phyloP scores from a whole-genome alignment of 225 moss, liverwort and hornwort genomes.

The Rhytidiadelphus loreus region DNA sequence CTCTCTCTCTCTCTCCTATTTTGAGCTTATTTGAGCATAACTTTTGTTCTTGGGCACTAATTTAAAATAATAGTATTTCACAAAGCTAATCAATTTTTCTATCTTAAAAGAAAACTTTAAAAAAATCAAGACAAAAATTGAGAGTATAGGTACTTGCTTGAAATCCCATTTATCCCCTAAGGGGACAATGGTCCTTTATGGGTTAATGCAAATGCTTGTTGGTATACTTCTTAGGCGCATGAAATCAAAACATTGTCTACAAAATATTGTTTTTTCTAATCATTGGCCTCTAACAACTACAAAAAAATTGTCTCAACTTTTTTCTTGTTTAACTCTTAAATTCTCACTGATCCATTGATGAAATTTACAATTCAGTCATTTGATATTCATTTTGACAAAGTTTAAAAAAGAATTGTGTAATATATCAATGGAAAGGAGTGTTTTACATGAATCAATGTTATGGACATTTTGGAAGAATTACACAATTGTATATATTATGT shows the following conservation, averaged over 20 bases:
- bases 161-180: no score
- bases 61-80: no score
- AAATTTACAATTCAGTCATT: background rate
- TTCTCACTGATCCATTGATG: background rate
- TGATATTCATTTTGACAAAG: background rate
- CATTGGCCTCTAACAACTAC: background rate
- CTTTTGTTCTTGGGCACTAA: no score
- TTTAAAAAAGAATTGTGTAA: background rate
- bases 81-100: no score
- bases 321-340: background rate
- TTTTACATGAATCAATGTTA: background rate
- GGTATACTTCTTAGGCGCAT: no score
- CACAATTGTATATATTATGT: background rate
- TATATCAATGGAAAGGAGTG: background rate
- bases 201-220: background rate
- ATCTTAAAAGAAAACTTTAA: no score
- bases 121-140: no score
- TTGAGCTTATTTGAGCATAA: no score
- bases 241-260: no score
- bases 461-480: background rate
- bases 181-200: no score
- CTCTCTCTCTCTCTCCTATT: no score
- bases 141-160: no score
- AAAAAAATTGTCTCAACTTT: accelerated
- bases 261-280: background rate